Evolutionary conservation across 441 rosid species (phyloP), one percentile per base, ranked within the genome.

Genomic region (Gossypium aridum): DNA sequence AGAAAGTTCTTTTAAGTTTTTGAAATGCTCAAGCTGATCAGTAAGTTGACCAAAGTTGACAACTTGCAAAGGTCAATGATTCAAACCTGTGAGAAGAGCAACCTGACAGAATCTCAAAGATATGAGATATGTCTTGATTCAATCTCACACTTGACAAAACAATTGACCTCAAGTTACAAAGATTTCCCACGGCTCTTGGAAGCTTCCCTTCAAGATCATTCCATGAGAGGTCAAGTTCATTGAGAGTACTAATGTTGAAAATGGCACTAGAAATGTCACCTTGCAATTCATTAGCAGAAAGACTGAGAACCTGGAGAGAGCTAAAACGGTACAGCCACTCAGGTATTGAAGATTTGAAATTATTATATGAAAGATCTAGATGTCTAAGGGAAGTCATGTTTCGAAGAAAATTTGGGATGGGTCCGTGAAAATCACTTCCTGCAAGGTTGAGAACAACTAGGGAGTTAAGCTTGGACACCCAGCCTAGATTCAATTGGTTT

Each of bases 181-280:
- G 62, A 5, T 57, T 5, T 4, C 31, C 20, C 12, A 31, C 6
- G 2, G 65, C 14, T 22, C 10, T n/a, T 2, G 72, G 65, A n/a
- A 75, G 5, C n/a, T 8, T 13, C 10, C 77, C 77, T 2, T 75
- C 34, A 19, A 75, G 23, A 22, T 66, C 9, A 17, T 65, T 75
- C 14, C 7, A 4, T 0, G 78, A 72, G 45, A 84, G 83, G 13
- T 60, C 9, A 64, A 86, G 81, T 43, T 49, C 13, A 56, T 79
- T 76, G 17, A 70, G 69, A 12, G 88, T 83, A 83, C 80, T 22
- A 64, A 37, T 70, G 68, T 75, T 61, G 37, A 8, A 9, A 14
- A 72, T 59, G 16, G 12, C 19, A 2, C 17, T 26, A 2, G 63
- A 47, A 10, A 75, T 14, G 7, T 3, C 16, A 13, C 66, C 77